A percentile compares a stretch with the other conserved stretches of the same genome.
Evolutionary conservation across 345 rosid genomes (phyloP).

Genomic region (Laguncularia racemosa): DNA sequence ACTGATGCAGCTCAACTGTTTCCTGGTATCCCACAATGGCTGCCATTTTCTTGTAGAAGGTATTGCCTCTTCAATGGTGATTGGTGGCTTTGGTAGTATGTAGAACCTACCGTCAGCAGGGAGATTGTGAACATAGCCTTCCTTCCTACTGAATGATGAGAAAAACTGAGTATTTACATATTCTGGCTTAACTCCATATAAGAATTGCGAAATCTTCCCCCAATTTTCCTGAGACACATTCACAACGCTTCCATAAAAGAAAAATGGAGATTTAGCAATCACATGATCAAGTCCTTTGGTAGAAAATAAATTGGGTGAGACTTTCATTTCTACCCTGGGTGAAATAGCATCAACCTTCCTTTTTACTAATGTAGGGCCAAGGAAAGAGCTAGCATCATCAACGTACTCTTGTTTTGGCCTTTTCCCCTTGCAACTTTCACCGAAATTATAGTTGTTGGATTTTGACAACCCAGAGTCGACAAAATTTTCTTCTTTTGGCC

Average conservation of each 20-base stretch:
- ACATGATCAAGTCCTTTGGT: constrained; percentile 31
- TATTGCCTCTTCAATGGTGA: constrained; percentile 58
- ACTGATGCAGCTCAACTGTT: constrained; percentile 38
- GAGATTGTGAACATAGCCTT: constrained; percentile 90
- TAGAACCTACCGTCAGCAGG: constrained; percentile 49
- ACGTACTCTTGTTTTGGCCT: constrained; percentile 45
- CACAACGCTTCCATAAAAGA: constrained; percentile 67
- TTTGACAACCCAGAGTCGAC: constrained; percentile 19
- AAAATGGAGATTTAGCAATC: constrained; percentile 63
- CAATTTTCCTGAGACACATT: constrained; percentile 38
- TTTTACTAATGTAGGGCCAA: constrained; percentile 35
- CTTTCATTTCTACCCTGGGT: constrained; percentile 16
- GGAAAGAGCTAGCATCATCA: constrained; percentile 33
- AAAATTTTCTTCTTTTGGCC: constrained; percentile 51
- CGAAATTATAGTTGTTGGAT: constrained; percentile 8
- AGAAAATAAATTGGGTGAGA: constrained; percentile 29
- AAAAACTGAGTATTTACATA: constrained; percentile 49
- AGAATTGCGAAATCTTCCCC: constrained; percentile 59
- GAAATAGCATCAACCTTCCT: constrained; percentile 30
- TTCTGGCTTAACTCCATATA: constrained; percentile 63
- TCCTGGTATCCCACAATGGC: constrained; percentile 95
- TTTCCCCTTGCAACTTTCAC: constrained; percentile 42
- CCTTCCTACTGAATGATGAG: constrained; percentile 66
- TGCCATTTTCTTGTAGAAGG: constrained; percentile 75
- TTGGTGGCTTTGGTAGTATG: constrained; percentile 43